Base-by-base conservation (phyloP, 306 rosid genomes). In the Parietaria judaica region DNA sequence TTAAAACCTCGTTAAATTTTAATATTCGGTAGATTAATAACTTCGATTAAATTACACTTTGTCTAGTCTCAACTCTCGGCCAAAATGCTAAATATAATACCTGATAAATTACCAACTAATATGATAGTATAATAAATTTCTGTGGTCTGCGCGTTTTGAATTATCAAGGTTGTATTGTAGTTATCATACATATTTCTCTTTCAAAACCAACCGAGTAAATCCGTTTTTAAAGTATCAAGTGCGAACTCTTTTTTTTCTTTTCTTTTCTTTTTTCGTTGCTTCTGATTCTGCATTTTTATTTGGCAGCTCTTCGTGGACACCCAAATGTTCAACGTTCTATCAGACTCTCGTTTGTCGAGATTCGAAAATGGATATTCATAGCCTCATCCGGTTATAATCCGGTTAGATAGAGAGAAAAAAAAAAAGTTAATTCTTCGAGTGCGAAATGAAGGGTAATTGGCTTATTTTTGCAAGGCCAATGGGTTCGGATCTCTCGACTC, bases 231-330 rank as follows among this genome's bases (percentile, higher is more conserved):
- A 36, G 17, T 46, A 16, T 62, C 61, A 56, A 16, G 14, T 70
- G 62, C 5, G 7, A 47, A n/a, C n/a, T n/a, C n/a, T n/a, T n/a
- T n/a, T n/a, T n/a, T n/a, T n/a, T n/a, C n/a, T n/a, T n/a, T 58
- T 51, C 14, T 50, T 11, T 14, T 35, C 12, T 2, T 37, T 34
- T 13, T 61, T 58, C 68, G 44, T 65, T 52, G 50, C 67, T 68
- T 47, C 23, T 63, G 56, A 36, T 52, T 64, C 31, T 67, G 59
- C 37, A 51, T 51, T 31, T 50, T 54, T 56, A 44, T 70, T 64
- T 57, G 78, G 76, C 88, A 92, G 98, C 83, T 70, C 44, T 77
- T 92, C 58, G 92, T 86, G 66, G 96, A 88, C 71, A 88, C 98
- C 15, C 98, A 92, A 65, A 77, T 88, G 68, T 92, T 92, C 76